A percentile compares a stretch with the other conserved stretches of the same genome.
These are phyloP conservation scores for Xerocomellus amylosporus DNA, from an alignment of 768 basidiomycete genomes.

Conservation along the genomic window DNA sequence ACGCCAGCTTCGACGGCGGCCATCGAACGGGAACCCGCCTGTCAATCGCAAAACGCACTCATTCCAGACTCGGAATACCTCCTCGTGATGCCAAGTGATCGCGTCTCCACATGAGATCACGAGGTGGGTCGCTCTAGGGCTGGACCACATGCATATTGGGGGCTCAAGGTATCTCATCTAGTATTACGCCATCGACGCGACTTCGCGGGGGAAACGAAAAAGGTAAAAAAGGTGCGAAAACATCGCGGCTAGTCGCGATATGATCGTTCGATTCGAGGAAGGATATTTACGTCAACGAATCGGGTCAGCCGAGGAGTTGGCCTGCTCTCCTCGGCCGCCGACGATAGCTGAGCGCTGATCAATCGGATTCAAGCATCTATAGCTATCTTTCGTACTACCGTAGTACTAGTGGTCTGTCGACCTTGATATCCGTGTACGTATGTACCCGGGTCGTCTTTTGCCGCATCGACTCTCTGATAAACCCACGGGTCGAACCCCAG, in stretches of 20 bases:
- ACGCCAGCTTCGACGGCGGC: background rate
- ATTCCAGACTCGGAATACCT: background rate
- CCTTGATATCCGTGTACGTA: background rate
- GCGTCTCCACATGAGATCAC: background rate
- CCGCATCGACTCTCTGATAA: too few species aligned
- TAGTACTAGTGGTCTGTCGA: background rate
- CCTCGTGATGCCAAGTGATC: background rate
- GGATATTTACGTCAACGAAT: background rate
- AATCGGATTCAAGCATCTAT: too few species aligned
- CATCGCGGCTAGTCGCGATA: background rate
- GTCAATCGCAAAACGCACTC: conserved; percentile 13
- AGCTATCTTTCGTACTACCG: too few species aligned
- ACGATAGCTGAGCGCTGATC: background rate
- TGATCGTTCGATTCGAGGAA: background rate
- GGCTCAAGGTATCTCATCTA: too few species aligned
- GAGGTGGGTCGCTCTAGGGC: too few species aligned
- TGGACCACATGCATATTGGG: too few species aligned
- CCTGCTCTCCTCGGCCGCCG: background rate
- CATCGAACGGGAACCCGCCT: background rate
- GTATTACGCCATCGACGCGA: too few species aligned
- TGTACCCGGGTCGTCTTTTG: too few species aligned
- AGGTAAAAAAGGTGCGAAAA: too few species aligned
- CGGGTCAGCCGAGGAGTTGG: background rate
- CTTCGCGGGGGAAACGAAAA: too few species aligned
- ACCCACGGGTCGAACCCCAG: too few species aligned